Evolutionary conservation across 768 basidiomycete genomes (phyloP), one percentile per base, ranked within the genome.

Genomic region (Thelephora ganbajun): DNA sequence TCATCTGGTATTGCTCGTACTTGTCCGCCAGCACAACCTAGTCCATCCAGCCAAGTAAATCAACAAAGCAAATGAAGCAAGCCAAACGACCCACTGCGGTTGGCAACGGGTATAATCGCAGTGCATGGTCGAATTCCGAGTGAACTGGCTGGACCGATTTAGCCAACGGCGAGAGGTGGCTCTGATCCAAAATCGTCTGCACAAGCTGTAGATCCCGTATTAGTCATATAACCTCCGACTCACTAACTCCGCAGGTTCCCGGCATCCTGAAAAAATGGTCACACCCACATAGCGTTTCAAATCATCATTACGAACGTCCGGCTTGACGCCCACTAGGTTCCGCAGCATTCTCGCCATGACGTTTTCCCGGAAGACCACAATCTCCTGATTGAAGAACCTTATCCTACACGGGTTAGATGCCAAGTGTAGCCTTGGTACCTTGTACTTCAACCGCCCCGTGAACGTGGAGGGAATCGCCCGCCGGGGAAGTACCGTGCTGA

Each of bases 131-230:
- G 61, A 80, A 88, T 57, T 96, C 94, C 49, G 89, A 76, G 9
- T 93, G 64, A 1, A 82, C 83, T 1, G 96, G 90, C 56, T 94
- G 87, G 33, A 94, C 80, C 47, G 82, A 76, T 23, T 78, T 70
- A 0, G 91, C 81, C 22, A 98, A 65, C 0, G 96, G 96, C 12
- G 78, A 79, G n/a, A 99, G 73, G 66, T 98, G 93, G 34, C 83
- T 80, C 64, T 99, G 96, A 59, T 99, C 96, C 33, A 98, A 67
- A 35, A 99, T 80, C 0, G 93, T 85, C 66, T 96, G 92, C n/a
- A 96, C 93, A 47, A 96, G 76, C 93, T 97, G 54, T 6, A 16
- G 9, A 34, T 18, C 16, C 14, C 12, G 14, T 30, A 33, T 34
- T 33, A 45, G 14, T 34, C 11, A 44, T 12, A 16, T 12, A 12